Percentiles rank a stretch among this genome's conserved stretches.
Evolutionary conservation across 1,284 basidiomycete genomes (phyloP).

Genomic region (Microbotryum intermedium): DNA sequence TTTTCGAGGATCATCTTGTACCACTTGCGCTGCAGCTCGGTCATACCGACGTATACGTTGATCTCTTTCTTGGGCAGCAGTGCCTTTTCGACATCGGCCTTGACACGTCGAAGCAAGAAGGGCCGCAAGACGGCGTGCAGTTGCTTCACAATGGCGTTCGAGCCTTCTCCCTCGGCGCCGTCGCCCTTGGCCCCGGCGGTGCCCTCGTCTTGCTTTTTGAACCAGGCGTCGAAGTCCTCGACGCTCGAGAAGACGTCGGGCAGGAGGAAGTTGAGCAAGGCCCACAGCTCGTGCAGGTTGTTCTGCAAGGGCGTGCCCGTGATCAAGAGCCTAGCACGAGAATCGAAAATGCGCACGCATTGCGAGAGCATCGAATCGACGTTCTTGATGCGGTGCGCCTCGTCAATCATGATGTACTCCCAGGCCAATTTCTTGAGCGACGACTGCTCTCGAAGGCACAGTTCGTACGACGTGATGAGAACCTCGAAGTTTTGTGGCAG

Average conservation of each 20-base stretch:
- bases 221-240: slow-evolving; percentile 59
- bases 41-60: slow-evolving; percentile 95
- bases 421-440: slow-evolving; percentile 90
- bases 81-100: slow-evolving; percentile 95
- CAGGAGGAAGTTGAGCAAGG: slow-evolving; percentile 46
- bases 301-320: slow-evolving; percentile 94
- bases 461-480: slow-evolving; percentile 94
- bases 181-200: slow-evolving; percentile 10
- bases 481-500: slow-evolving; percentile 87
- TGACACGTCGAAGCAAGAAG: slow-evolving; percentile 89
- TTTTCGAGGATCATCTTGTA: slow-evolving; percentile 93
- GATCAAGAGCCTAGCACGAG: slow-evolving; percentile 81
- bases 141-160: slow-evolving; percentile 87
- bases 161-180: slow-evolving; percentile 46
- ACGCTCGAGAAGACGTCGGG: slow-evolving; percentile 46
- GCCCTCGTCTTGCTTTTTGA: slow-evolving; percentile 55
- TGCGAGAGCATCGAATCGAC: slow-evolving; percentile 93
- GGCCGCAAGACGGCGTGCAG: slow-evolving; percentile 94
- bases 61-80: slow-evolving; percentile 97
- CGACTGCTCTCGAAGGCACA: slow-evolving; percentile 89
- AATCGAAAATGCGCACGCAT: slow-evolving; percentile 86
- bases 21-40: slow-evolving; percentile 98
- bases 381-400: slow-evolving; percentile 99
- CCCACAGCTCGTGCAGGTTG: slow-evolving; percentile 94
- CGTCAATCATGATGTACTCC: slow-evolving; percentile 98